Base-by-base conservation (phyloP, 176 grass and related monocot genomes). In the Oryza punctata region DNA sequence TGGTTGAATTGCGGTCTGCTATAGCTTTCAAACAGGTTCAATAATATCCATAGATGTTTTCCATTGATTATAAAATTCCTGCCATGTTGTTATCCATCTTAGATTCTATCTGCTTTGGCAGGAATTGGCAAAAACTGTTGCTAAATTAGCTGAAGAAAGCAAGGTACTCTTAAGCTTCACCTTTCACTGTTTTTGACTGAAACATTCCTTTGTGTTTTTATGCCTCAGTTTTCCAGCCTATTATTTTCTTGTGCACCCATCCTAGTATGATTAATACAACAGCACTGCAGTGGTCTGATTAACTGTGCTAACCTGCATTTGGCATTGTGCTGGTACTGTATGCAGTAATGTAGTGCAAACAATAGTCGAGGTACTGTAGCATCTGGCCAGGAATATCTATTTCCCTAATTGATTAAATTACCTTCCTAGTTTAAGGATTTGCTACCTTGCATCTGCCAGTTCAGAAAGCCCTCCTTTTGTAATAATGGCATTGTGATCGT, bases 141-240 rank as follows among this genome's bases (percentile, higher is more conserved):
- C 86, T 30, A 97, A 96, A 83, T 85, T 96, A 82, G 85, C 96
- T 45, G 96, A 99, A 89, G 96, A 99, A 84, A 93, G 91, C 85
- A 99, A 96, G 93, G 93, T 99, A 93, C 46, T 14, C 16, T 30
- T 18, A 83, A 72, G 13, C 60, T 76, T 82, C 38, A 63, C 26
- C 1, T 79, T 12, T 78, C 3, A 32, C 21, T 72, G 11, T 81
- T 78, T 78, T 82, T 0, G 1, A 14, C 8, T 71, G 43, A 57
- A 86, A 77, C 60, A 11, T 73, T 63, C 1, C 3, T 60, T 70
- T 65, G 18, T 21, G 16, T 40, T 45, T 76, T 2, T 40, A 33
- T 67, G 59, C 4, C 16, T 43, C 41, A 23, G 15, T 37, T 10
- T 74, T 65, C 28, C 7, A 49, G 25, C 35, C 18, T 79, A 78